Percentiles rank a stretch among this genome's conserved stretches.
Conservation (phyloP, 345 rosid genomes). For the Arabis alpina region DNA sequence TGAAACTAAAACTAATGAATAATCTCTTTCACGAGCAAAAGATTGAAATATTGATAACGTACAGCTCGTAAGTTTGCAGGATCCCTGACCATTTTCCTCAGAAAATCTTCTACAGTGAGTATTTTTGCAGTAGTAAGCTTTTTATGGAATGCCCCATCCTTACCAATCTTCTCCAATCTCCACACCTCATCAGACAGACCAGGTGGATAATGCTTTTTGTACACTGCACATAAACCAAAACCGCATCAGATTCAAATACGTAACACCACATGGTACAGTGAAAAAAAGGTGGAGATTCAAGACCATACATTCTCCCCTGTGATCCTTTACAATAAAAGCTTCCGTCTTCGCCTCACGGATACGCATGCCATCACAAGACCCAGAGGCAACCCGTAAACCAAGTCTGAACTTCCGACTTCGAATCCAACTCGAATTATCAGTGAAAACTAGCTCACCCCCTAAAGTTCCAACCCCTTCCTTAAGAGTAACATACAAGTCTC, state of each 20-base stretch:
- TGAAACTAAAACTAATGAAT: slow-evolving; percentile 1
- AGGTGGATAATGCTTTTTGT: slow-evolving; percentile 99
- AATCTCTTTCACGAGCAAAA: slow-evolving; percentile 31
- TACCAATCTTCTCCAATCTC: slow-evolving; percentile 99
- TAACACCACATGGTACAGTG: slow-evolving; percentile 21
- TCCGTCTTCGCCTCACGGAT: slow-evolving; percentile 97
- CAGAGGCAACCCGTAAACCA: slow-evolving; percentile 77
- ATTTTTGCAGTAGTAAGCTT: slow-evolving; percentile 59
- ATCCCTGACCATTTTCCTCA: slow-evolving; percentile 78
- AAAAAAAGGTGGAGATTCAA: not conserved
- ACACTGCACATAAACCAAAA: slow-evolving; percentile 58
- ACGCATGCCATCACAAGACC: slow-evolving; percentile 80
- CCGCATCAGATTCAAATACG: slow-evolving; percentile 20
- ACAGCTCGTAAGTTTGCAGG: slow-evolving; percentile 72
- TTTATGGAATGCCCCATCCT: slow-evolving; percentile 98
- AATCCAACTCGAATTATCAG: slow-evolving; percentile 99
- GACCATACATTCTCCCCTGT: slow-evolving; percentile 88
- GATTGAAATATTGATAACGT: slow-evolving; percentile 45
- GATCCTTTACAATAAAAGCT: slow-evolving; percentile 96
- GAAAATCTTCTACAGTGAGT: slow-evolving; percentile 74
- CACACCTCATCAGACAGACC: slow-evolving; percentile 83
- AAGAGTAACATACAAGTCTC: slow-evolving; percentile 84
- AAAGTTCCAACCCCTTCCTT: slow-evolving; percentile 98
- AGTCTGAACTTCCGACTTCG: slow-evolving; percentile 96
- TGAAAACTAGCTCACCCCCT: slow-evolving; percentile 88